A percentile compares a stretch with the other conserved stretches of the same genome.
These are phyloP conservation scores for Condylostoma magnum DNA, from an alignment of 169 alveolate species.

Conservation along the genomic window DNA sequence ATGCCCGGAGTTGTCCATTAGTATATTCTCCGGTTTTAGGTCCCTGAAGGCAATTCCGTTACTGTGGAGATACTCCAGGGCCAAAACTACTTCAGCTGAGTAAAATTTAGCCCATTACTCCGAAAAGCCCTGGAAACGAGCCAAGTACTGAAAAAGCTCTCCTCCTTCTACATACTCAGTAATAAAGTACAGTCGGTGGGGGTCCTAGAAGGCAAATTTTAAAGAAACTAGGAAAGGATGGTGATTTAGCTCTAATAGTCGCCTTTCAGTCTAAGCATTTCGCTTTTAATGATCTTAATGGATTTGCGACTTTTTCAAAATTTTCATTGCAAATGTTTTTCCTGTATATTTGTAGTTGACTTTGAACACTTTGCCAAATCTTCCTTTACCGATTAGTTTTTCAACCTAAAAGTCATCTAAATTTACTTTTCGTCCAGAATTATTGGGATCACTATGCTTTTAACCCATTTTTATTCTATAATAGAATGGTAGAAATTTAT, in stretches of 20 bases:
- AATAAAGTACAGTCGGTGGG: slow-evolving; percentile 65
- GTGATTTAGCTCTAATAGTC: slow-evolving; percentile 54
- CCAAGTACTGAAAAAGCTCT: slow-evolving; percentile 78
- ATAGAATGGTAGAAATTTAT: no score
- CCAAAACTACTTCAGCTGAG: slow-evolving; percentile 57
- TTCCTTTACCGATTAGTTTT: slow-evolving; percentile 54
- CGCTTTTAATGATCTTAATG: slow-evolving; percentile 62
- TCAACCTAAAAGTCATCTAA: slow-evolving; percentile 11
- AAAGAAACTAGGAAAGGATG: slow-evolving; percentile 72
- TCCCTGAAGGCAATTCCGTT: slow-evolving; percentile 53
- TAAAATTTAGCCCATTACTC: slow-evolving; percentile 69
- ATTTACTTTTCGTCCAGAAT: no score
- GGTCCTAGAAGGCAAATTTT: slow-evolving; percentile 68
- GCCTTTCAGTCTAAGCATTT: slow-evolving; percentile 68
- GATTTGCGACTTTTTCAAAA: slow-evolving; percentile 46
- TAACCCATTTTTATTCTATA: no score
- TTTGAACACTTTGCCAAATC: slow-evolving; percentile 49
- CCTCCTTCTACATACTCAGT: slow-evolving; percentile 84
- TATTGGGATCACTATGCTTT: no score
- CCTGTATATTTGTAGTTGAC: slow-evolving; percentile 33
- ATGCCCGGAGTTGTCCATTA: slow-evolving; percentile 49
- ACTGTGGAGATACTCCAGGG: slow-evolving; percentile 56
- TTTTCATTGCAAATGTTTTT: slow-evolving; percentile 57
- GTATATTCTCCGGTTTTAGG: slow-evolving; percentile 61
- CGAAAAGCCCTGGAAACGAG: slow-evolving; percentile 61